Base-by-base conservation (phyloP, 768 basidiomycete species). In the Pleurotus cornucopiae region DNA sequence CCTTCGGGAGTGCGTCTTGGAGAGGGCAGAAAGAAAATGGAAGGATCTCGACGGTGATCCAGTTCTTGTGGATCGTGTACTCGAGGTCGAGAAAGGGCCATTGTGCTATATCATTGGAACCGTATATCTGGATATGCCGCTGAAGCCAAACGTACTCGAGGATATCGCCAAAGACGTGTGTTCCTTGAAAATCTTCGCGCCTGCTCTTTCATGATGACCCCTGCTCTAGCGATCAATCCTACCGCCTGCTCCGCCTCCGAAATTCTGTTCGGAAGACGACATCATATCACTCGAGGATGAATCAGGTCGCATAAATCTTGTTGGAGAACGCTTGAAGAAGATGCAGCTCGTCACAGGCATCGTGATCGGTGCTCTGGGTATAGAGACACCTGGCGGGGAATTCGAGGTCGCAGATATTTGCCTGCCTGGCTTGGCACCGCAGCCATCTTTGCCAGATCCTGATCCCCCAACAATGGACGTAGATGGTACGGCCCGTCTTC, bases 91-190 rank as follows among this genome's bases (percentile, higher is more conserved):
- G 46, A 90, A 92, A 62, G 88, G 88, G 1, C 76, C 88, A 63
- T 74, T 96, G 54, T 97, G 94, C 69, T 98, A 88, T 69, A 81
- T 98, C 58, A 76, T 97, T 54, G 97, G 97, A 3, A 99, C 97
- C 0, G 86, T 98, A 5, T 99, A 98, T 69, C 88, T 98, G 85
- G 94, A 99, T 58, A 99, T 99, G 97, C 92, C 94, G 6, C 77
- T 98, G 51, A 99, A 99, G 66, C 96, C 96, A 0, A 98, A 98
- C 65, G 91, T 99, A n/a, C 79, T 99, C 59, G 89, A 94, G 63
- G 97, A 99, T 60, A 82, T 98, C 61, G 93, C 88, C 20, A 81
- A 91, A 68, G 94, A 99, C 63, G 97, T 98, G 65, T 62, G 91
- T 77, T 37, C 18, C 47, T 54, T 40, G 21, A 30, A 46, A 26